Evolutionary conservation across 805 yeast species (phyloP).

Genomic region (Wickerhamiella australiensis): DNA sequence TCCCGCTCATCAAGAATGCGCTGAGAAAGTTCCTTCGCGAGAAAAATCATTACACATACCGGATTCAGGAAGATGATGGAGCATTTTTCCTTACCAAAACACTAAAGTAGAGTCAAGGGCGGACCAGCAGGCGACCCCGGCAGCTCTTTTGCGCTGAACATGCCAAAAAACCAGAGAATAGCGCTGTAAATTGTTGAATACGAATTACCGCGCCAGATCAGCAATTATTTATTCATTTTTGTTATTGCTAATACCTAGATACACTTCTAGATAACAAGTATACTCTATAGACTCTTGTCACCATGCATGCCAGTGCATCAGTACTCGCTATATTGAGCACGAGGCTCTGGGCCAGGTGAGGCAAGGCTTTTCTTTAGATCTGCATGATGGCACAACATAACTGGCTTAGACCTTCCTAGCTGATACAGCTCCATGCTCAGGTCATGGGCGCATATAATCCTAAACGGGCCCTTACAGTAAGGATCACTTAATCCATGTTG

Average conservation of each 20-base stretch:
- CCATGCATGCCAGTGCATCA: no score
- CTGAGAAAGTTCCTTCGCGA: slow-evolving; percentile 12
- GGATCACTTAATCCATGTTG: slow-evolving; percentile 10
- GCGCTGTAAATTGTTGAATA: not conserved
- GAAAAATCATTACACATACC: not conserved
- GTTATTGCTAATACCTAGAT: not conserved
- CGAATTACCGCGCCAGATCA: not conserved
- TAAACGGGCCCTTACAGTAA: not conserved
- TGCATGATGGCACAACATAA: no score
- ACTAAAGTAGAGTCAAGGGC: not conserved
- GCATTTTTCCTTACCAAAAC: slow-evolving; percentile 2
- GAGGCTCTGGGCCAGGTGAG: no score
- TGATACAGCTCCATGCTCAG: not conserved
- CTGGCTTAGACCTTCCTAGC: not conserved
- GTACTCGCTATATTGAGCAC: no score
- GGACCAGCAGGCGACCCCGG: no score
- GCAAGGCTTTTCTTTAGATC: no score
- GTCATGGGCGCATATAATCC: not conserved
- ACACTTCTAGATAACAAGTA: not conserved
- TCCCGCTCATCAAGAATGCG: slow-evolving; percentile 16
- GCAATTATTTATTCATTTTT: not conserved
- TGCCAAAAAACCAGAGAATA: no score
- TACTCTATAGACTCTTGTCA: not conserved
- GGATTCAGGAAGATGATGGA: slow-evolving; percentile 5
- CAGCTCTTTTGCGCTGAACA: not conserved